These are phyloP conservation scores for Tuber melanosporum DNA, from an alignment of 495 filamentous ascomycete species.

Conservation along the genomic window DNA sequence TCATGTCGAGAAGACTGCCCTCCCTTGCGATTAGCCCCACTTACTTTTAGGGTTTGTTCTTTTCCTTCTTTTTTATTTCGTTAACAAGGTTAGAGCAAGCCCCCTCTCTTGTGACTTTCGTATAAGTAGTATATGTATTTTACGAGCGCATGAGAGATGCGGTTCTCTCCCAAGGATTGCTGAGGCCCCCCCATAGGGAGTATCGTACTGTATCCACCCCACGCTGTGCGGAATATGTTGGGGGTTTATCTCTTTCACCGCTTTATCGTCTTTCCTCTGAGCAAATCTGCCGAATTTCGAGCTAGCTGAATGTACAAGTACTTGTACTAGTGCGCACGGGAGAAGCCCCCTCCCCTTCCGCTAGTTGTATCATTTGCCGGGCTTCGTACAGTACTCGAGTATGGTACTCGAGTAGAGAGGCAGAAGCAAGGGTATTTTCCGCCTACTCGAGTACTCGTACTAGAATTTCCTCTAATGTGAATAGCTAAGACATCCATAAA, in stretches of 20 bases:
- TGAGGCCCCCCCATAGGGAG: not conserved
- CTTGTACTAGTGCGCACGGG: not conserved
- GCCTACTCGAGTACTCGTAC: not conserved
- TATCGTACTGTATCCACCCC: conserved; percentile 1
- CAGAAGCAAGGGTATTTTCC: conserved; percentile 4
- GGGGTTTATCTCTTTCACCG: conserved; percentile 1
- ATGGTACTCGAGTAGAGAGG: not conserved
- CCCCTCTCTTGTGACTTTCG: not conserved
- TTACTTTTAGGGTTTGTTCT: conserved; percentile 16
- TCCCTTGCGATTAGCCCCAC: conserved; percentile 12
- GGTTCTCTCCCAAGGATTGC: not conserved
- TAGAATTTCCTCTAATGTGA: not conserved
- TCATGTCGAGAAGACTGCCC: conserved; percentile 21
- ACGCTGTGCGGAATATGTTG: not conserved
- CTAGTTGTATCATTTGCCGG: not conserved
- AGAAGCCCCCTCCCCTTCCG: not conserved
- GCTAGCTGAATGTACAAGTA: not conserved
- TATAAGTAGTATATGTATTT: not conserved
- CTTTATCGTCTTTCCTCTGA: not conserved
- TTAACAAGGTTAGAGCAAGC: not conserved
- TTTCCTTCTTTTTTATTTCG: conserved; percentile 11
- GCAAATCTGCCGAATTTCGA: not conserved
- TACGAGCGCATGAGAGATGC: not conserved
- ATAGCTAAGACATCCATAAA: not conserved
- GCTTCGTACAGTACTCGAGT: not conserved